Evolutionary conservation across 208 protist genomes (phyloP), one percentile per base, ranked within the genome.

Genomic region (Naegleria fowleri): DNA sequence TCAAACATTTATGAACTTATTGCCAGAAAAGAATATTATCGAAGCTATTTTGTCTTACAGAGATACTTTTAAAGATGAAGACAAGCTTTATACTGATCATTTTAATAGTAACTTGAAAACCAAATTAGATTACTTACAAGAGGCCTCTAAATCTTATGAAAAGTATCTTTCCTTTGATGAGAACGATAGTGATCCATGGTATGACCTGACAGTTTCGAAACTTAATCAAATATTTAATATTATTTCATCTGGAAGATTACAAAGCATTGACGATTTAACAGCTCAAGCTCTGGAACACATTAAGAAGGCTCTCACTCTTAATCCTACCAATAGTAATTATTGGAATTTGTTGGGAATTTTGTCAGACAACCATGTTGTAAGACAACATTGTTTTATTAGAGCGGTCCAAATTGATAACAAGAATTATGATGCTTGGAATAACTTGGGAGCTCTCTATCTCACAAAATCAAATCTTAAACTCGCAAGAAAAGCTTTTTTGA

Each of bases 321-420:
- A 67, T 67, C 43, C 86, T 40, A 33, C 38, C 36, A 40, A 67
- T 19, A 33, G 13, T 67, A 13, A 29, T 29, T 89, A 67, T 40
- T 89, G 86, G 86, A 89, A 52, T 38, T 39, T 6, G 15, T 41
- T 67, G 19, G 86, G 86, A n/a, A 51, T 33, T 41, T 40, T n/a
- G 7, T 16, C 19, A 9, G 7, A 13, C 29, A 67, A 89, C 40
- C n/a, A 15, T 67, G n/a, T n/a, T 2, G 48, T 89, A 13, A 89
- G 59, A 89, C 86, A 89, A 67, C 86, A 89, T 67, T 89, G 86
- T 67, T 89, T 75, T 40, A 67, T 89, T 29, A 52, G 86, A 38
- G 19, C 86, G 11, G 40, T 67, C 9, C 48, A 89, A 89, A 25
- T 38, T 16, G 25, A 89, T 15, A 84, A 0, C 36, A 87, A 87